Base-by-base conservation (phyloP, 2,329 filamentous ascomycete species). In the Amesomyces nigricolor region DNA sequence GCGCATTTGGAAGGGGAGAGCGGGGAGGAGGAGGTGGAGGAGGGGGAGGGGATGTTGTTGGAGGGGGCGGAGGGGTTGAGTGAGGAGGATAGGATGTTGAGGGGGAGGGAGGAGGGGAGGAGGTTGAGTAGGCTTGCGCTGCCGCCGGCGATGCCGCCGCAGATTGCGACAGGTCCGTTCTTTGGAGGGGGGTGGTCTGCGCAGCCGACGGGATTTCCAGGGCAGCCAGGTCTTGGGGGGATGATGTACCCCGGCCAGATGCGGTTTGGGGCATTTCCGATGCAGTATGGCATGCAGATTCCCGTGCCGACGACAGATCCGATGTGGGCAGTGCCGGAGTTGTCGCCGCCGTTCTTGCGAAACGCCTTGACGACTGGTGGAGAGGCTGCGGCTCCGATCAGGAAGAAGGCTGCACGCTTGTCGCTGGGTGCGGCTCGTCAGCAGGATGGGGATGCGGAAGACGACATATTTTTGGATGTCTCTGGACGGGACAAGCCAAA, bases 271-370 rank as follows among this genome's bases (percentile, higher is more conserved):
- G 19, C 32, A 4, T 26, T 46, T n/a, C 14, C 57, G 13, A 58
- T 56, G 51, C 54, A 53, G 14, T 56, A 56, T 29, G 56, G 56
- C 17, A 42, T 44, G 29, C 58, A 47, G 14, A 44, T 42, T 13
- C 42, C 52, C 4, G 11, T 52, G 26, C 50, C 44, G 11, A 43
- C 39, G 10, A 48, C 55, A 17, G 73, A 76, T 49, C 69, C 73
- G 3, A 58, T 65, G 0, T 76, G 74, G 74, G 65, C 65, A 26
- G 64, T 64, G 0, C 73, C 74, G 1, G 70, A 70, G 5, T 59
- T 74, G 7, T 65, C 66, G 6, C 58, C 48, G n/a, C 52, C 62
- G 2, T 60, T 58, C 2, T 58, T 64, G 29, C 49, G 54, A 26
- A 58, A 61, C 47, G 42, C 29, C 0, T 50, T 53, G 11, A 9